Evolutionary conservation across 2,329 filamentous ascomycete genomes (phyloP), one percentile per base, ranked within the genome.

Genomic region (Clathrospora elynae): DNA sequence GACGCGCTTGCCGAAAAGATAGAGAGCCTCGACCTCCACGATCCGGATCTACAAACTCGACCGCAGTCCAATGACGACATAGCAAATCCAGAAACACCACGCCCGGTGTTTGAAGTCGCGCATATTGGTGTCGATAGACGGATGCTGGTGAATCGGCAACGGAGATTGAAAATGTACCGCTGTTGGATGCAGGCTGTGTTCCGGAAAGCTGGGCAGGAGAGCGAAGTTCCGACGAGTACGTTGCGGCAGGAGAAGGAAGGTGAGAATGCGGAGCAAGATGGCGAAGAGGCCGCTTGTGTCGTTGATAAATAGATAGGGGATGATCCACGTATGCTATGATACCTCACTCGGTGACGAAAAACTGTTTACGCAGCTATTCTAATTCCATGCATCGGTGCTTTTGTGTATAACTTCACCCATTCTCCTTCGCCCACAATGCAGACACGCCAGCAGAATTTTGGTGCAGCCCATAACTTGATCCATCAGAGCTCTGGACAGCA

Each of bases 91-190:
- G 23, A 45, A n/a, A 47, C 36, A 0, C 39, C 55, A 4, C 42
- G 53, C 3, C 67, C 68, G 0, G 45, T 49, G 0, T 76, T 97
- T 59, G 82, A 90, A 34, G 75, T 96, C 32, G 74, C 87, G 42
- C 82, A 93, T 32, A 79, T 97, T 23, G 93, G 86, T 17, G 80
- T 92, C 41, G 93, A 99, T 68, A 84, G 90, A 54, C 84, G 93
- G 46, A 79, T 99, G 75, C 79, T 99, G 41, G 90, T 99, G 42
- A 99, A 99, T 69, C 83, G 93, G 53, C 88, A 91, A 40, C 82
- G 86, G 62, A 87, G 90, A 72, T 77, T 96, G 34, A 99, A 97
- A 74, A 99, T 99, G 93, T 97, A 97, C 72, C 84, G 93, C 49
- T 97, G 92, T 75, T 99, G 93, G 90, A 82, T 95, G 68, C 89